Base-by-base conservation (phyloP, 2,329 filamentous ascomycete genomes). In the Didymella segeticola region DNA sequence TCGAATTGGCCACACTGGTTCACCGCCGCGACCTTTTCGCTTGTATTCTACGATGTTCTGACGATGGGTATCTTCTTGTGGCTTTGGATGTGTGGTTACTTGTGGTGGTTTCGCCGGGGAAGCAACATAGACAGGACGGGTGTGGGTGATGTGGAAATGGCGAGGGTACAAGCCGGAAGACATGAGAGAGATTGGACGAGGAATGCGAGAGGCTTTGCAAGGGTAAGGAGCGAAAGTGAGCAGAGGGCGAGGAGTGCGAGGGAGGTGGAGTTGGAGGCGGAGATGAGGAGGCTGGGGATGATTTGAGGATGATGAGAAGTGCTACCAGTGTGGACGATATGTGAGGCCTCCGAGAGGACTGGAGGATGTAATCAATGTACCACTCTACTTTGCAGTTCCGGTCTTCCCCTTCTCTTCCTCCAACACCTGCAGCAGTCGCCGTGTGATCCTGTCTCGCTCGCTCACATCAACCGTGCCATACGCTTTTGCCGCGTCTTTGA, bases 381-480 rank as follows among this genome's bases (percentile, higher is more conserved):
- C n/a, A n/a, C n/a, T n/a, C 27, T 30, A 30, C 9, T 31, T 25
- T 22, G 19, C 19, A 12, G 20, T 5, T 14, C 23, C 34, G 23
- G 31, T 15, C 39, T 20, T 48, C 4, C 41, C 52, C 43, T 58
- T 71, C 45, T 70, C 70, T n/a, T 70, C 67, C 31, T 58, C 60
- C 6, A 78, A 63, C 46, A 75, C 76, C 19, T 74, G 69, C 48
- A 80, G 55, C 6, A 81, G 63, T 36, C 67, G 74, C 56, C 63
- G 73, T n/a, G 77, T 80, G 59, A 74, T 72, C 29, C 58, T 60
- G 60, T 80, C 77, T 34, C 78, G 72, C 58, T 77, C 71, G 11
- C 41, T 61, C 5, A 71, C 70, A 66, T 80, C 72, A 11, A 77
- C 72, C 11, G 61, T 58, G 0, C 81, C 81, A 72, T 84, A 84